A percentile compares a stretch with the other conserved stretches of the same genome.
Evolutionary conservation across 495 filamentous ascomycete genomes (phyloP).

Genomic region (Hypomontagnella submonticulosa): DNA sequence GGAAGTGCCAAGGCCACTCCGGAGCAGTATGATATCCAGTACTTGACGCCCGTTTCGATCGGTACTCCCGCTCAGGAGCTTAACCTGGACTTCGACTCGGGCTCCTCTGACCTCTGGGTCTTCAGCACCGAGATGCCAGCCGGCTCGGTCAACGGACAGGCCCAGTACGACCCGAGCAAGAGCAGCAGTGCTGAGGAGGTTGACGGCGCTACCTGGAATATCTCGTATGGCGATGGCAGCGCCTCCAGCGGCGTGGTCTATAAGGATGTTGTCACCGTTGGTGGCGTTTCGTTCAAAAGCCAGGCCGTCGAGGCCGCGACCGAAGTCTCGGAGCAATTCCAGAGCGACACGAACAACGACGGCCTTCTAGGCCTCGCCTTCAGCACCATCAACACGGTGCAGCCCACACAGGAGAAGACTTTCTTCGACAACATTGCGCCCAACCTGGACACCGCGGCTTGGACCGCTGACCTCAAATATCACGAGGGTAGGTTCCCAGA

Average conservation of each 20-base stretch:
- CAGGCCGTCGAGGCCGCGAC: slow-evolving; percentile 78
- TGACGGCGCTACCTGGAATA: slow-evolving; percentile 67
- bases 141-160: slow-evolving; percentile 62
- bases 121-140: slow-evolving; percentile 50
- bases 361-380: slow-evolving; percentile 79
- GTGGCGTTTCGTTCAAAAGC: slow-evolving; percentile 65
- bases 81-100: slow-evolving; percentile 76
- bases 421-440: slow-evolving; percentile 76
- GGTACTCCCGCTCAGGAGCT: slow-evolving; percentile 64
- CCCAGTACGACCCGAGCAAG: slow-evolving; percentile 61
- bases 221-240: slow-evolving; percentile 76
- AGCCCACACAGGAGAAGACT: slow-evolving; percentile 68
- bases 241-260: slow-evolving; percentile 73
- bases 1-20: slow-evolving; percentile 63
- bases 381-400: slow-evolving; percentile 74
- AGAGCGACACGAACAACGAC: slow-evolving; percentile 67
- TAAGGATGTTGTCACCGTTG: slow-evolving; percentile 73
- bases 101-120: slow-evolving; percentile 74
- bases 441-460: slow-evolving; percentile 67
- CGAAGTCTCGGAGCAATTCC: slow-evolving; percentile 68
- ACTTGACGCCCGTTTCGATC: slow-evolving; percentile 71
- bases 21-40: slow-evolving; percentile 66
- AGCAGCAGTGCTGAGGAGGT: slow-evolving; percentile 60
- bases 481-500: slow-evolving; percentile 48
- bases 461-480: slow-evolving; percentile 75